Evolutionary conservation across 257 asterid genomes (phyloP).

Genomic region (Osmanthus fragrans): DNA sequence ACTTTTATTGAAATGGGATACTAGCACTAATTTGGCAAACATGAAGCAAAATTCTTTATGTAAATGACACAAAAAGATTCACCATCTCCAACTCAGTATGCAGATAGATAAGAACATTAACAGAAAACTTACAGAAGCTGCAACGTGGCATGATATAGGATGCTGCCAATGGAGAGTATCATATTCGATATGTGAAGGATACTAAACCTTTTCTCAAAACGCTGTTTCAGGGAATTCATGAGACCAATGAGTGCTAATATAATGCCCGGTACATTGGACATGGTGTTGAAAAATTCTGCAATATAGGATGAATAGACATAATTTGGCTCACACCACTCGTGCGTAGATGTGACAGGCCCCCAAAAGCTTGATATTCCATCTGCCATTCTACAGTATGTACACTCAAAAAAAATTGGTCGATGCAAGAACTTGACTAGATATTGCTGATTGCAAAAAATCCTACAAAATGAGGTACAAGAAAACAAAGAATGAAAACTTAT

Average conservation of each 20-base stretch:
- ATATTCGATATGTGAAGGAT: slow-evolving; percentile 88
- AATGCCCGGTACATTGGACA: slow-evolving; percentile 79
- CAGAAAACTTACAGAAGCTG: slow-evolving; percentile 72
- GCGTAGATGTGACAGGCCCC: slow-evolving; percentile 96
- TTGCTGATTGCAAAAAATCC: slow-evolving; percentile 23
- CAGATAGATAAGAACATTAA: slow-evolving; percentile 15
- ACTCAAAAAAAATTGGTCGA: slow-evolving; percentile 2
- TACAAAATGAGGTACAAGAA: slow-evolving; percentile 20
- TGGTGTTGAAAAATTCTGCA: slow-evolving; percentile 89
- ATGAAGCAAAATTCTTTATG: not conserved
- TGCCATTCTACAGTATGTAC: slow-evolving; percentile 52
- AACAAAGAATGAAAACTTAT: not conserved
- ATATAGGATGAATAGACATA: slow-evolving; percentile 82
- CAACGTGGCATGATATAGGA: slow-evolving; percentile 85
- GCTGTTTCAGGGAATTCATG: slow-evolving; percentile 70
- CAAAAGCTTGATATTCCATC: slow-evolving; percentile 75
- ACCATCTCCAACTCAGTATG: slow-evolving; percentile 10
- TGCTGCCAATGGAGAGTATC: slow-evolving; percentile 90
- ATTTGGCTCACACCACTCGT: slow-evolving; percentile 97
- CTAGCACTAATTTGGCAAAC: not conserved
- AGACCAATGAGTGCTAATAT: slow-evolving; percentile 84
- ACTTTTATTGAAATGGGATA: not conserved
- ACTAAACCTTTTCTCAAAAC: slow-evolving; percentile 89
- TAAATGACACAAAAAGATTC: not conserved
- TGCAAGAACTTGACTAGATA: slow-evolving; percentile 12